Base-by-base conservation (phyloP, 2,329 filamentous ascomycete genomes). In the Lanzia echinophila region DNA sequence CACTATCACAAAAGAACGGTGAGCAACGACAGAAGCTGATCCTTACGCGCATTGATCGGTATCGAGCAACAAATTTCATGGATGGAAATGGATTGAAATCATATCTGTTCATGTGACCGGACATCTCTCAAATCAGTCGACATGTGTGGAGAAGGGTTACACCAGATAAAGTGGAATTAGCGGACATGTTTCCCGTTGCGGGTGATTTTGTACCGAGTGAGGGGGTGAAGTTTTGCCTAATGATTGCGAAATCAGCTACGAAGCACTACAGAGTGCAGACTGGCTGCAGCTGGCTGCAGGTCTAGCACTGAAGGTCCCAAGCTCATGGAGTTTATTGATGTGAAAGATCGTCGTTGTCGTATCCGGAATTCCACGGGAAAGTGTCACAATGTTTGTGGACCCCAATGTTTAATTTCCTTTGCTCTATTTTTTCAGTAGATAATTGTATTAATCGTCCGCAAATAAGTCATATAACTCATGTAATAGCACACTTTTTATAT, bases 31-130 rank as follows among this genome's bases (percentile, higher is more conserved):
- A 42, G 10, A 42, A 12, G 22, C 20, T 20, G 20, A 20, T 22
- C n/a, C 17, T 42, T 42, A 42, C 39, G 19, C 39, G 6, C n/a
- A 42, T 42, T 20, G 36, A 39, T 42, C 32, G 32, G 22, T 42
- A 42, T 42, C 7, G 39, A 20, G 19, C 39, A 42, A 42, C 22
- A n/a, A 42, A n/a, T n/a, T 24, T 20, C 19, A 13, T 39, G 43
- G 11, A 33, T 10, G 8, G 13, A 53, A 47, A 34, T 22, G 10
- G 45, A 52, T 36, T 11, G 33, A 47, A 33, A 43, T 41, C 20
- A 52, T 13, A 41, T 53, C 42, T 15, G 15, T 53, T 48, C 50
- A 53, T 53, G 43, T 53, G 50, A 53, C 24, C 34, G 50, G 24
- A 24, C 19, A 17, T 15, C 13, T 17, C 34, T 17, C 4, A 36